Conservation (phyloP, 2,329 filamentous ascomycete species). For the Xylaria sp. region DNA sequence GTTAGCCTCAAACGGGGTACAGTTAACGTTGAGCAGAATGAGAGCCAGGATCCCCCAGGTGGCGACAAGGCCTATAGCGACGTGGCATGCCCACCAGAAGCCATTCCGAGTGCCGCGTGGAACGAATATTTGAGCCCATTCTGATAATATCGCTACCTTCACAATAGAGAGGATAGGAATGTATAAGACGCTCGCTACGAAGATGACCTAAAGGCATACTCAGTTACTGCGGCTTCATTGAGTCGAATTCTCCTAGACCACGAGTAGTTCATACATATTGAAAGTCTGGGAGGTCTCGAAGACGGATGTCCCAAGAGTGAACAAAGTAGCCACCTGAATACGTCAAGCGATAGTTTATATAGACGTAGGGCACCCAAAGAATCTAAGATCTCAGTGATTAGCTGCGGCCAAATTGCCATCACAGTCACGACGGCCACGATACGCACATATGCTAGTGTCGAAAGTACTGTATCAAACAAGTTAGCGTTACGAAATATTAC, state of each 20-base stretch:
- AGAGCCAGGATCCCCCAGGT: neutral
- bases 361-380: neutral
- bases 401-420: neutral
- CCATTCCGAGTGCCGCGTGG: neutral
- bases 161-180: slow-evolving; percentile 1
- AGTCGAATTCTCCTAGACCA: neutral
- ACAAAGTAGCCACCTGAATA: neutral
- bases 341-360: neutral
- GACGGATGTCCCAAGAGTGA: neutral
- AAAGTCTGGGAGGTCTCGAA: neutral
- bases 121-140: slow-evolving; percentile 1
- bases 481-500: neutral
- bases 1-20: neutral
- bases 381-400: neutral
- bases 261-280: neutral
- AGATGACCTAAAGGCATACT: neutral
- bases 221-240: neutral
- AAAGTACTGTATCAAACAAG: neutral
- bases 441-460: neutral
- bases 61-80: neutral
- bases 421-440: neutral
- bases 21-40: neutral
- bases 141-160: neutral
- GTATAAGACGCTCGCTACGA: neutral
- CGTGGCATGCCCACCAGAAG: neutral